Conservation (phyloP, 2,329 filamentous ascomycete genomes). For the Claviceps pusilla region DNA sequence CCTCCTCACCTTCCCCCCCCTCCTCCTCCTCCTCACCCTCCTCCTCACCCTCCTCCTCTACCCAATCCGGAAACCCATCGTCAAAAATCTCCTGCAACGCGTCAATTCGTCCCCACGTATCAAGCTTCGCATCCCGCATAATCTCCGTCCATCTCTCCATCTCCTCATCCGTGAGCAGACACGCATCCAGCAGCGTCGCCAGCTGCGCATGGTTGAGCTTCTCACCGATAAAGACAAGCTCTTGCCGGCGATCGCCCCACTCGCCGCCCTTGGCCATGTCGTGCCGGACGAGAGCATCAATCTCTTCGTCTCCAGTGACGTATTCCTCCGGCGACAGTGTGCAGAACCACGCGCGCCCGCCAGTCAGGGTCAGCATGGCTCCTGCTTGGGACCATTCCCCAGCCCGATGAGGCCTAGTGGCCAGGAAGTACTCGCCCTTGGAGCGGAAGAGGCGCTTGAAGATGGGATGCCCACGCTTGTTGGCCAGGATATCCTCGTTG, state of each 20-base stretch:
- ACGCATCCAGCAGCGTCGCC: slow-evolving; percentile 39
- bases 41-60: slow-evolving; percentile 26
- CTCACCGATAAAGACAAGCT: slow-evolving; percentile 61
- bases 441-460: slow-evolving; percentile 45
- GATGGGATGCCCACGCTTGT: slow-evolving; percentile 37
- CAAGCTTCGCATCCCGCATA: slow-evolving; percentile 28
- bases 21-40: slow-evolving; percentile 6
- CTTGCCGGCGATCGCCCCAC: slow-evolving; percentile 58
- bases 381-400: slow-evolving; percentile 52
- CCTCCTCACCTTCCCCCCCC: slow-evolving; percentile 7
- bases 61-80: slow-evolving; percentile 44
- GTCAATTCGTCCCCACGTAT: slow-evolving; percentile 26
- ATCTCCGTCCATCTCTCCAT: slow-evolving; percentile 36
- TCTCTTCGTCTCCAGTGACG: slow-evolving; percentile 30
- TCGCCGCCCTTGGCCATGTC: slow-evolving; percentile 38
- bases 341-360: slow-evolving; percentile 44
- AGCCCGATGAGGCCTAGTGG: slow-evolving; percentile 37
- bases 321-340: slow-evolving; percentile 38
- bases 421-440: slow-evolving; percentile 47
- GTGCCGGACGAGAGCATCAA: slow-evolving; percentile 32
- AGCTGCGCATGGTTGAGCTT: slow-evolving; percentile 38
- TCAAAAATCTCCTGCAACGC: slow-evolving; percentile 37
- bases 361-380: slow-evolving; percentile 45
- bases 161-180: slow-evolving; percentile 47
- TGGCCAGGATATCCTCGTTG: slow-evolving; percentile 33